Conservation (phyloP, 2,329 filamentous ascomycete species). For the Grosmannia huntii region DNA sequence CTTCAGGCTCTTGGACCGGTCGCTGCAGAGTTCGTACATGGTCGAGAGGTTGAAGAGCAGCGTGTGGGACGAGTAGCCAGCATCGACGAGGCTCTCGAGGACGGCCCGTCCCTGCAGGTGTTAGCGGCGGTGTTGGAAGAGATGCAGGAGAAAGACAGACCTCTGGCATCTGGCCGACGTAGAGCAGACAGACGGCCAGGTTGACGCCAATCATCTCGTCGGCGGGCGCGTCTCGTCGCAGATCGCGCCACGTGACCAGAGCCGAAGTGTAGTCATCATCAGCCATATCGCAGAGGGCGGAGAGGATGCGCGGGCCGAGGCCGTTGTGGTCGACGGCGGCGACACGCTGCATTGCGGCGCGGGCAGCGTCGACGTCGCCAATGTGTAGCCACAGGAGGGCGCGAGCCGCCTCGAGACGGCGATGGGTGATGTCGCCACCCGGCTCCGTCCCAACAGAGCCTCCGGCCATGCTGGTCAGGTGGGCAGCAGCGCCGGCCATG, state of each 20-base stretch:
- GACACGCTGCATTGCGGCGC: constrained; percentile 30
- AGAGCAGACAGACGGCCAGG: constrained; percentile 70
- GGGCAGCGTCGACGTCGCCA: constrained; percentile 61
- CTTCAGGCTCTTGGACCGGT: constrained; percentile 60
- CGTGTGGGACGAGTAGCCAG: constrained; percentile 58
- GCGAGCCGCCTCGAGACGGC: constrained; percentile 32
- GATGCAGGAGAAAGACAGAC: constrained; percentile 23
- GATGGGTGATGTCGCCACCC: constrained; percentile 9
- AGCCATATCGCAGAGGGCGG: constrained; percentile 64
- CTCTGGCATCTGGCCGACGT: constrained; percentile 63
- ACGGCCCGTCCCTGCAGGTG: constrained; percentile 53
- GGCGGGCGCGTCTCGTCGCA: constrained; percentile 24
- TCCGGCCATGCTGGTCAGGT: constrained; percentile 48
- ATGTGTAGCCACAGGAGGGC: constrained; percentile 66
- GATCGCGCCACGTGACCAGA: constrained; percentile 44
- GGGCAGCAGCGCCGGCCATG: constrained; percentile 61
- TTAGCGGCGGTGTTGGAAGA: background rate
- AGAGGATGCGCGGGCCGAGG: constrained; percentile 36
- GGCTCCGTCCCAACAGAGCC: too few species aligned
- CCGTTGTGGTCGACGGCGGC: constrained; percentile 11
- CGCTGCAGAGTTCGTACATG: constrained; percentile 82
- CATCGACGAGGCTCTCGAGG: constrained; percentile 52
- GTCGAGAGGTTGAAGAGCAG: constrained; percentile 83
- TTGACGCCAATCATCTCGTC: constrained; percentile 72
- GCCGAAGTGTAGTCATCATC: constrained; percentile 60